phyloP scores from a whole-genome alignment of 192 early-diverging fungal genomes.

The Backusella psychrophila region DNA sequence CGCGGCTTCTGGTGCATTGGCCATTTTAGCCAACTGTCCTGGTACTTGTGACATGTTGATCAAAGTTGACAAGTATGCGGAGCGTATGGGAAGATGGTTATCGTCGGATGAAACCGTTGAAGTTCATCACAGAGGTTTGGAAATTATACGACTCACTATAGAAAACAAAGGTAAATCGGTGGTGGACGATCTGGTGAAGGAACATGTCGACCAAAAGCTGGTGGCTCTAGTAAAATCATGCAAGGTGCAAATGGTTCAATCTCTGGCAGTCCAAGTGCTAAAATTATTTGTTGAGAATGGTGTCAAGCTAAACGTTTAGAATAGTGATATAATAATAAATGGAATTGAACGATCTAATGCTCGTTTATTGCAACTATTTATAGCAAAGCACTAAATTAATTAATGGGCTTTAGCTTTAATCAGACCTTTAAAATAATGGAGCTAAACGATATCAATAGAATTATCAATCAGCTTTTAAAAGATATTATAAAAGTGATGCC shows the following conservation, averaged over 20 bases:
- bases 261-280: constrained; percentile 56
- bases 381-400: background rate
- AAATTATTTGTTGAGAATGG: constrained; percentile 49
- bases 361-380: background rate
- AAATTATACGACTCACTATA: constrained; percentile 69
- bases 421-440: background rate
- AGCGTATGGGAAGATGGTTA: constrained; percentile 54
- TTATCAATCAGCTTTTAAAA: background rate
- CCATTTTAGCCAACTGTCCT: constrained; percentile 65
- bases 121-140: constrained; percentile 68
- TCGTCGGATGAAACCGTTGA: constrained; percentile 52
- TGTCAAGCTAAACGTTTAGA: constrained; percentile 23
- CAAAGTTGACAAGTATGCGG: constrained; percentile 51
- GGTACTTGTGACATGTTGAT: constrained; percentile 58
- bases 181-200: constrained; percentile 43
- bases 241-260: constrained; percentile 44
- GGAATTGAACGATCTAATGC: background rate
- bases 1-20: constrained; percentile 84
- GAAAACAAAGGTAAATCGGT: constrained; percentile 42
- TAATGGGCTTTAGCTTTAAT: background rate
- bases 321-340: background rate
- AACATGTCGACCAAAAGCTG: constrained; percentile 44
- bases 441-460: background rate
- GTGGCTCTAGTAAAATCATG: constrained; percentile 47
- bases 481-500: background rate